Conservation (phyloP, 2,329 filamentous ascomycete species). For the Xylaria sp. region DNA sequence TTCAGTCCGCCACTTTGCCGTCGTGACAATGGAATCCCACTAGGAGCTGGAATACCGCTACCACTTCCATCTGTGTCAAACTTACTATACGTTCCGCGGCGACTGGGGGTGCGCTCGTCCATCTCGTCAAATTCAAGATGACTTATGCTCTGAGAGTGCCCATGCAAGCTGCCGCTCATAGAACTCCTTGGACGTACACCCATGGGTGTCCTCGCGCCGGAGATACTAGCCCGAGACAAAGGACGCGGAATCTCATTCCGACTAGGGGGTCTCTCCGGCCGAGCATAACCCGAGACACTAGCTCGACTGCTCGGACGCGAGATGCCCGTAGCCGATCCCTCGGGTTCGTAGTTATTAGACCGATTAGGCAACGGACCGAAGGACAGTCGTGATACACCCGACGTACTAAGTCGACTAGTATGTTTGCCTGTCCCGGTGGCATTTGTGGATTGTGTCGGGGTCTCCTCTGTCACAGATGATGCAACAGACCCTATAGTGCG, state of each 20-base stretch:
- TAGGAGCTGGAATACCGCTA: slow-evolving; percentile 58
- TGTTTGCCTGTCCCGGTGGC: slow-evolving; percentile 59
- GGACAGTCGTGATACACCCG: slow-evolving; percentile 71
- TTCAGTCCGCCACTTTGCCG: slow-evolving; percentile 57
- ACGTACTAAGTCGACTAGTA: slow-evolving; percentile 69
- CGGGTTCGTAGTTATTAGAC: slow-evolving; percentile 56
- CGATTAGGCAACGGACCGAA: slow-evolving; percentile 71
- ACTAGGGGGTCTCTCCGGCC: slow-evolving; percentile 64
- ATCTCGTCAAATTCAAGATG: slow-evolving; percentile 65
- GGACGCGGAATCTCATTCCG: slow-evolving; percentile 70
- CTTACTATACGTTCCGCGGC: slow-evolving; percentile 65
- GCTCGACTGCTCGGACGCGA: slow-evolving; percentile 80
- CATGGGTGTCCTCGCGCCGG: slow-evolving; percentile 71
- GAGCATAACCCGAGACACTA: slow-evolving; percentile 60
- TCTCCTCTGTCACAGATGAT: slow-evolving; percentile 64
- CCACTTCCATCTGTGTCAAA: slow-evolving; percentile 56
- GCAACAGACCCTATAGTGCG: slow-evolving; percentile 69
- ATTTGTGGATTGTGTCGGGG: slow-evolving; percentile 60
- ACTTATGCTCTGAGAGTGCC: slow-evolving; percentile 68
- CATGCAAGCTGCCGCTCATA: slow-evolving; percentile 71
- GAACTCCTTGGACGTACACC: slow-evolving; percentile 76
- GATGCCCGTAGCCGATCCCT: slow-evolving; percentile 55
- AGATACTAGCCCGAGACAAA: slow-evolving; percentile 72
- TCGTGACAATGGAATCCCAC: slow-evolving; percentile 61
- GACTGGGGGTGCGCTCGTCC: slow-evolving; percentile 65